Base-by-base conservation (phyloP, 345 rosid species). In the Jatropha curcas region DNA sequence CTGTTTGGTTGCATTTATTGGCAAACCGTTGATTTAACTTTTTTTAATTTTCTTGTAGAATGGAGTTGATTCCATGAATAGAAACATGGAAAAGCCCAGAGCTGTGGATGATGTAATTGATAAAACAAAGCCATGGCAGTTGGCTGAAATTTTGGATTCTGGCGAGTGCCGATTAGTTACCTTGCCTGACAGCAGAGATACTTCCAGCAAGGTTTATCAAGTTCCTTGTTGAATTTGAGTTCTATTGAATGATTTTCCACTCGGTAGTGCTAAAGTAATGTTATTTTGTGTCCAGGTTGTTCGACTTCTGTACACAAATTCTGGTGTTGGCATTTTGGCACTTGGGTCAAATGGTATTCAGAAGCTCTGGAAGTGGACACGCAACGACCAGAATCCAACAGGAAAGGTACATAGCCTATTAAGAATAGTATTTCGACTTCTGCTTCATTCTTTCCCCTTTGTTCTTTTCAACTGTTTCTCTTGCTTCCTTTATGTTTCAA, bases 71-170 rank as follows among this genome's bases (percentile, higher is more conserved):
- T 83, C 92, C 65, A 74, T 86, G 82, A 84, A 86, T 75, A 85
- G 98, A 90, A 84, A 84, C 79, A 71, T 83, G 69, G 98, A 95
- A 82, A 92, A 89, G 80, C 89, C 97, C 30, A 88, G 94, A 81
- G 74, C 70, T 59, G 65, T 81, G 48, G 97, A 91, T 52, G 99
- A 89, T n/a, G 67, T 79, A 52, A 67, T 71, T 60, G 99, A 90
- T 37, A 95, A 87, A 81, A 60, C 88, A 59, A 95, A 88, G 82
- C 83, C 96, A 24, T 90, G 91, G 96, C 92, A 89, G 79, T 83
- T 87, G 72, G 78, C 86, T 39, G 99, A 95, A 81, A 88, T 95
- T 72, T 79, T 84, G 73, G 90, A 90, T 53, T 77, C 90, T 58
- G 75, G 65, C 52, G 96, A 87, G 57, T 95, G 97, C 69, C 86